These are phyloP conservation scores for Chalciporus chontae DNA, from an alignment of 768 basidiomycete species.

Conservation along the genomic window DNA sequence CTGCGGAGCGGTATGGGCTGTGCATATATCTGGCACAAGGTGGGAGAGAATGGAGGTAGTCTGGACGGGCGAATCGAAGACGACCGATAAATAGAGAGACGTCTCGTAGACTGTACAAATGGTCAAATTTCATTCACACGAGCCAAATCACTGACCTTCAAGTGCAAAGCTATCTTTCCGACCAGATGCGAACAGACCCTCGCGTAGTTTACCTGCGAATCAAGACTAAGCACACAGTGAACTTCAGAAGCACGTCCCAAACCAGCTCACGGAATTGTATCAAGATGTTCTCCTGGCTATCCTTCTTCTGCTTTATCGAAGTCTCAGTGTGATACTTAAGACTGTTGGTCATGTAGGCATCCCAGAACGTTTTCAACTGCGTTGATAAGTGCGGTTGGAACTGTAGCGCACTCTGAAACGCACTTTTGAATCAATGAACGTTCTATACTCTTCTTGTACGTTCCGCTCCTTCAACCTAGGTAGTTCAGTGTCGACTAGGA, in stretches of 20 bases:
- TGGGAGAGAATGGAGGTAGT: slow-evolving; percentile 58
- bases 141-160: slow-evolving; percentile 49
- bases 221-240: neutral
- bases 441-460: slow-evolving; percentile 65
- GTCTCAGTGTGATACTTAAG: slow-evolving; percentile 10
- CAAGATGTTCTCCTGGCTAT: slow-evolving; percentile 64
- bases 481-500: slow-evolving; percentile 31
- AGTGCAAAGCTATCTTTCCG: slow-evolving; percentile 59
- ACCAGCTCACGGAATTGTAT: slow-evolving; percentile 64
- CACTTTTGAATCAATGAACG: slow-evolving; percentile 66
- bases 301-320: slow-evolving; percentile 36
- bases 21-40: slow-evolving; percentile 51
- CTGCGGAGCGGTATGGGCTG: slow-evolving; percentile 11
- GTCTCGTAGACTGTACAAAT: slow-evolving; percentile 61
- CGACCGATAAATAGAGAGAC: slow-evolving; percentile 59
- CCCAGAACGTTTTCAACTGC: slow-evolving; percentile 51
- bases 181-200: slow-evolving; percentile 61
- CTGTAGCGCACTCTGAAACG: slow-evolving; percentile 2
- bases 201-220: slow-evolving; percentile 67
- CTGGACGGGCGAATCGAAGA: slow-evolving; percentile 62
- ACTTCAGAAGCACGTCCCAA: neutral
- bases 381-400: neutral
- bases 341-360: slow-evolving; percentile 30
- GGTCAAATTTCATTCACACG: neutral
- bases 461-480: slow-evolving; percentile 55